Percentiles rank a stretch among this genome's conserved stretches.
These are phyloP conservation scores for Blastocystis sp. DNA, from an alignment of 352 stramenopile species.

Conservation along the genomic window DNA sequence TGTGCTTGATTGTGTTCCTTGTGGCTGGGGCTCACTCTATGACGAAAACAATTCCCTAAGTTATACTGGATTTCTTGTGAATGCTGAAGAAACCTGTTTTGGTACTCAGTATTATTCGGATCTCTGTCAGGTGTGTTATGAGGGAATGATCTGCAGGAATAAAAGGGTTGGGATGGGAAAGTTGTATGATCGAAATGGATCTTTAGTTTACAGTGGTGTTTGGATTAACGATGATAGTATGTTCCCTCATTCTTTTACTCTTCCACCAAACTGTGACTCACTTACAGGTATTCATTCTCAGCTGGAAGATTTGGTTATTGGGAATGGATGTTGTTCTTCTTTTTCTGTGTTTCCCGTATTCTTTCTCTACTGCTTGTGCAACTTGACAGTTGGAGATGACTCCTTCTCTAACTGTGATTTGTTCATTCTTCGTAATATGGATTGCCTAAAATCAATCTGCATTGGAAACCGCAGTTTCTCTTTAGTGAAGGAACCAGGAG, in stretches of 20 bases:
- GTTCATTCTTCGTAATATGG: too few relatives aligned
- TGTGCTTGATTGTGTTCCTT: neutral
- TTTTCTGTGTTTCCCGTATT: too few relatives aligned
- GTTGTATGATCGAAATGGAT: neutral
- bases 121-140: neutral
- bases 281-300: too few relatives aligned
- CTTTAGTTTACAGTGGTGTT: neutral
- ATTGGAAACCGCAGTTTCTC: too few relatives aligned
- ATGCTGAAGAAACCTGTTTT: neutral
- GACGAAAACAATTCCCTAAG: neutral
- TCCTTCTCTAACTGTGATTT: too few relatives aligned
- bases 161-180: neutral
- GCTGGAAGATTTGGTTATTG: too few relatives aligned
- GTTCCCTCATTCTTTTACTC: neutral
- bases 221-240: neutral
- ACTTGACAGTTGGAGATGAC: too few relatives aligned
- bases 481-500: too few relatives aligned
- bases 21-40: conserved; percentile 10
- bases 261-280: too few relatives aligned
- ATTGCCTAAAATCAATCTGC: too few relatives aligned
- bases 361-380: too few relatives aligned
- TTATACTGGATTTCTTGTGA: neutral
- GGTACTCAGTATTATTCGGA: neutral
- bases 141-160: neutral
- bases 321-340: too few relatives aligned